Conservation (phyloP, 441 rosid species). For the Viola pubescens region DNA sequence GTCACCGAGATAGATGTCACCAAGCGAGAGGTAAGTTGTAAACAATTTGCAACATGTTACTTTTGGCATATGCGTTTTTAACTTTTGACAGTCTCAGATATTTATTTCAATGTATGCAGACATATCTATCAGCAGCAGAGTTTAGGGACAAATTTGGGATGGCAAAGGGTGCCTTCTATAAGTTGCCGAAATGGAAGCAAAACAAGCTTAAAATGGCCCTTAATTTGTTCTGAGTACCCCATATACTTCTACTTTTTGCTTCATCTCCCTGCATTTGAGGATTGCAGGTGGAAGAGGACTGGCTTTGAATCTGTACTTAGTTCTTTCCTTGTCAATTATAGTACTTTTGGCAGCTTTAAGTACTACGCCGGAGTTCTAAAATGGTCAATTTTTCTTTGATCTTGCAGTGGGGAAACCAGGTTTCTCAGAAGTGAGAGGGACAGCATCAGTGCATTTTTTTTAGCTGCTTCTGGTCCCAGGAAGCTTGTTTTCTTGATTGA, state of each 20-base stretch:
- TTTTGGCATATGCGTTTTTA: background rate
- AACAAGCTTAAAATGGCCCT: constrained; percentile 90
- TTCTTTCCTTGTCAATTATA: constrained; percentile 10
- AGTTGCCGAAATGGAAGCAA: constrained; percentile 97
- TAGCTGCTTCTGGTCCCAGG: constrained; percentile 83
- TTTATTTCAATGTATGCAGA: constrained; percentile 38
- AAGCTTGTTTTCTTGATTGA: constrained; percentile 30
- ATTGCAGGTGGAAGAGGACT: constrained; percentile 32
- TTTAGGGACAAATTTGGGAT: constrained; percentile 92
- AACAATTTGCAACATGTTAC: constrained; percentile 7
- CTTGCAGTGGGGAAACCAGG: constrained; percentile 28
- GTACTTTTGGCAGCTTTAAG: constrained; percentile 2
- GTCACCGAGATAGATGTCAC: constrained; percentile 74
- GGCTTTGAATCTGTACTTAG: constrained; percentile 21
- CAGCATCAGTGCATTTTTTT: constrained; percentile 63
- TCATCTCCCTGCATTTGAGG: constrained; percentile 20
- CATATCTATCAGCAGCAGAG: constrained; percentile 64
- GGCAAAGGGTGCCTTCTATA: constrained; percentile 71
- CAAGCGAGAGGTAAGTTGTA: constrained; percentile 57
- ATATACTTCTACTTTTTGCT: constrained; percentile 17
- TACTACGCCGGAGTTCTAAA: constrained; percentile 9
- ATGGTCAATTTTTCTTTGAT: constrained; percentile 12
- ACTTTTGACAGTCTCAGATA: constrained; percentile 15
- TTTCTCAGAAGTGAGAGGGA: constrained; percentile 45
- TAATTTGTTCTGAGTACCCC: constrained; percentile 58